Evolutionary conservation across 176 grass and related monocot species (phyloP).

Genomic region (Bonia amplexicaulis): DNA sequence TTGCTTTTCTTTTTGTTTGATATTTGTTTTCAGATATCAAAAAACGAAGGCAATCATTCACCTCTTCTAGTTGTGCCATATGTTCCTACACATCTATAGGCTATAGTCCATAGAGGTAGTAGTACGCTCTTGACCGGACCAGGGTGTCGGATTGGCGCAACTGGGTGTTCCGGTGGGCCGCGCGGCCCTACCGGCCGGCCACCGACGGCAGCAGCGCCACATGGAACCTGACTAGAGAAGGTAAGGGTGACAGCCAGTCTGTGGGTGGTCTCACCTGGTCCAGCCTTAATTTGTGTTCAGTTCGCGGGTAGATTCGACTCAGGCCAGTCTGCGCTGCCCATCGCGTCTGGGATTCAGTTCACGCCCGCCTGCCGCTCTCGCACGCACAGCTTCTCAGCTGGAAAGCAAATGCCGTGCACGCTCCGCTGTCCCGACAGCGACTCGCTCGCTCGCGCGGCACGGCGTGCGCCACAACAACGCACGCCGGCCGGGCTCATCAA

Average conservation of each 20-base stretch:
- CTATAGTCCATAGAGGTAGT: not conserved
- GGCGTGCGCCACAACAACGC: not conserved
- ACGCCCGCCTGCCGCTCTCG: too few relatives aligned
- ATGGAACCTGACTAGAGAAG: constrained; percentile 27
- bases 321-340: not conserved
- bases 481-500: not conserved
- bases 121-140: not conserved
- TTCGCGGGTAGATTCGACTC: not conserved
- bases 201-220: constrained; percentile 27
- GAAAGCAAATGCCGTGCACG: constrained; percentile 28
- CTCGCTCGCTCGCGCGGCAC: not conserved
- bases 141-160: not conserved
- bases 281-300: not conserved
- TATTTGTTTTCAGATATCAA: too few relatives aligned
- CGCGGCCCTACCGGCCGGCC: not conserved
- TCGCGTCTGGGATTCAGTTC: not conserved
- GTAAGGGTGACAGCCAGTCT: not conserved
- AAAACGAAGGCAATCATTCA: too few relatives aligned
- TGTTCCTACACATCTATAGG: not conserved
- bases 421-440: constrained; percentile 22
- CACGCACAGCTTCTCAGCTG: not conserved
- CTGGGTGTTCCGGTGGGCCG: not conserved
- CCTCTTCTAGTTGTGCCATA: too few relatives aligned
- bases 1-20: too few relatives aligned
- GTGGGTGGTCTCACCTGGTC: not conserved